phyloP scores from a whole-genome alignment of 176 grass and related monocot genomes.

The Aegilops tauschii region DNA sequence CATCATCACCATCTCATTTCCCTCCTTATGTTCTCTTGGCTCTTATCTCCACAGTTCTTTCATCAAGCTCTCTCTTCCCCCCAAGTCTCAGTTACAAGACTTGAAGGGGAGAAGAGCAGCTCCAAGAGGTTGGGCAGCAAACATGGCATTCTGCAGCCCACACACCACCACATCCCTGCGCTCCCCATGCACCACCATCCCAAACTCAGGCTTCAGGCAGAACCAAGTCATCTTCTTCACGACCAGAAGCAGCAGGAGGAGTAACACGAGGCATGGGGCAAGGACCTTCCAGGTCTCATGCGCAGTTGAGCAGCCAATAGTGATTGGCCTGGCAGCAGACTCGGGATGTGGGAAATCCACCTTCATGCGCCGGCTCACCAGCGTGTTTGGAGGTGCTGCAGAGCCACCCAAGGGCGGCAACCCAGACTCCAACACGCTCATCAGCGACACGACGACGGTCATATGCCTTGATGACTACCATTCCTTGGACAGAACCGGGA shows the following conservation, averaged over 20 bases:
- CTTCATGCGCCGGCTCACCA: conserved; percentile 94
- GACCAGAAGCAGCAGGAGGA: conserved; percentile 39
- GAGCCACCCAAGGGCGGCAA: conserved; percentile 84
- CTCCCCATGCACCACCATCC: conserved; percentile 67
- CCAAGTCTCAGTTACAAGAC: conserved; percentile 43
- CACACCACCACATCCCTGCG: conserved; percentile 61
- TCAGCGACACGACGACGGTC: conserved; percentile 84
- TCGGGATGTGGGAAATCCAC: conserved; percentile 92
- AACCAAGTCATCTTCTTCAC: conserved; percentile 63
- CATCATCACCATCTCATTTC: conserved; percentile 40
- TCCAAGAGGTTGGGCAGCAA: conserved; percentile 9
- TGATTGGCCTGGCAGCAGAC: conserved; percentile 91
- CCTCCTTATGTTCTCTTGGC: conserved; percentile 35
- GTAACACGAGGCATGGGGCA: conserved; percentile 28
- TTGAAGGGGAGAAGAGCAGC: conserved; percentile 48
- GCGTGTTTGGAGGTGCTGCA: conserved; percentile 82
- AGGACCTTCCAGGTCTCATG: conserved; percentile 65
- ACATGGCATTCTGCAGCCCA: conserved; percentile 79
- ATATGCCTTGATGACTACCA: conserved; percentile 95
- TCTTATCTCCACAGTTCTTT: conserved; percentile 40
- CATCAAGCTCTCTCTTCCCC: conserved; percentile 40
- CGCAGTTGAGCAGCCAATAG: conserved; percentile 61
- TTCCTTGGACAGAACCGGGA: conserved; percentile 79
- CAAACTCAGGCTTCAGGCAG: conserved; percentile 49
- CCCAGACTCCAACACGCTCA: conserved; percentile 87